These are phyloP conservation scores for Populus pruinosa DNA, from an alignment of 345 rosid genomes.

Conservation along the genomic window DNA sequence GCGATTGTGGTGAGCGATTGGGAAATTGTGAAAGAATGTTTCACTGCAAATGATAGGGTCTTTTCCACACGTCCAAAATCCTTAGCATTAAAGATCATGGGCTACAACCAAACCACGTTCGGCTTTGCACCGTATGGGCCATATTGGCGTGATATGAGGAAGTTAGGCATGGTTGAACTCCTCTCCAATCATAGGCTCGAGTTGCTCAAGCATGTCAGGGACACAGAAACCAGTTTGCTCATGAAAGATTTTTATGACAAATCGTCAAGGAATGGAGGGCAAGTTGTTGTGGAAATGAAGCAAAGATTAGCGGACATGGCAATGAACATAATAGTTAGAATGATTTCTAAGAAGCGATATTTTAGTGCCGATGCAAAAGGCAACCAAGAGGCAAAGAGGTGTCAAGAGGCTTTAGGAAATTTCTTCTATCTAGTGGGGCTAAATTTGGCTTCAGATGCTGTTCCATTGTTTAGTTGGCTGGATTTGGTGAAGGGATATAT, in stretches of 20 bases:
- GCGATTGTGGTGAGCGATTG: not conserved
- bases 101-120: not conserved
- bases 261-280: too few species aligned
- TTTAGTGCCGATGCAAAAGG: not conserved
- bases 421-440: not conserved
- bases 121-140: not conserved
- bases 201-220: not conserved
- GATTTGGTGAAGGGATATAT: not conserved
- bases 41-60: not conserved
- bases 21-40: not conserved
- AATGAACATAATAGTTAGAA: not conserved
- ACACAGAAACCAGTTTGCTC: not conserved
- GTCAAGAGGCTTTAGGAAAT: not conserved
- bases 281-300: not conserved
- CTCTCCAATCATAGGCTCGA: not conserved
- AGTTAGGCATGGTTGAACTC: not conserved
- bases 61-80: not conserved
- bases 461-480: not conserved
- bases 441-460: not conserved
- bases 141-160: constrained; percentile 3
- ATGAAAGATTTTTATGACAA: not conserved
- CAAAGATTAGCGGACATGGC: not conserved
- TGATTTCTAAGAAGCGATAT: not conserved
- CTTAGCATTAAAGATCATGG: not conserved
- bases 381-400: not conserved